phyloP scores from a whole-genome alignment of 176 grass and related monocot genomes.

The Musa beccarii region DNA sequence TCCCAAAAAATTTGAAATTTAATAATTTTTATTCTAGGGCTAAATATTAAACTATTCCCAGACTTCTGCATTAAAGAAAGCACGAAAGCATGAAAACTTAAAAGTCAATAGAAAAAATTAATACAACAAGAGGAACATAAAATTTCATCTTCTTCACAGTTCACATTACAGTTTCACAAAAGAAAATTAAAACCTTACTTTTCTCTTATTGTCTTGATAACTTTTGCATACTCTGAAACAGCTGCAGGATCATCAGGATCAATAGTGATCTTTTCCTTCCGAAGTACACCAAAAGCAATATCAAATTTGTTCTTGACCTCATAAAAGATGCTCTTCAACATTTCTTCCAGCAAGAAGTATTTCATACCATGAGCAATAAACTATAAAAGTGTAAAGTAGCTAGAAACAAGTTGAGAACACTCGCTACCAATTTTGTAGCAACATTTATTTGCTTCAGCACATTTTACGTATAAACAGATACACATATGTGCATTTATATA shows the following conservation, averaged over 20 bases:
- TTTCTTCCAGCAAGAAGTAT: slow-evolving; percentile 32
- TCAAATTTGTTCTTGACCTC: slow-evolving; percentile 96
- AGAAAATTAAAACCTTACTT: slow-evolving; percentile 46
- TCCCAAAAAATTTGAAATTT: background rate
- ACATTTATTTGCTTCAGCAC: background rate
- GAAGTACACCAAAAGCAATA: slow-evolving; percentile 59
- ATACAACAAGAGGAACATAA: background rate
- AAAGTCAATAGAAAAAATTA: background rate
- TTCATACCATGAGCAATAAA: background rate
- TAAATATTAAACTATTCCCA: background rate
- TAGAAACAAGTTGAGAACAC: background rate
- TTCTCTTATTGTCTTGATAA: slow-evolving; percentile 78
- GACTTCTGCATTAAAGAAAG: background rate
- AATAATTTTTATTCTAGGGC: background rate
- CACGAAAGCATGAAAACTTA: background rate
- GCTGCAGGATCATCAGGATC: slow-evolving; percentile 75
- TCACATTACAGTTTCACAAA: background rate
- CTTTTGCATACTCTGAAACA: slow-evolving; percentile 58
- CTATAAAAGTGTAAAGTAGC: too few relatives aligned
- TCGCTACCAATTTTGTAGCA: background rate
- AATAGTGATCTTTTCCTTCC: slow-evolving; percentile 96
- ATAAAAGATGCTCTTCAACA: slow-evolving; percentile 85
- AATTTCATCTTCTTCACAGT: background rate
- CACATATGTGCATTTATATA: background rate
- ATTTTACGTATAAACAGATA: background rate